A percentile compares a stretch with the other conserved stretches of the same genome.
phyloP scores from a whole-genome alignment of 176 grass and related monocot genomes.

The Hyparrhenia diplandra region DNA sequence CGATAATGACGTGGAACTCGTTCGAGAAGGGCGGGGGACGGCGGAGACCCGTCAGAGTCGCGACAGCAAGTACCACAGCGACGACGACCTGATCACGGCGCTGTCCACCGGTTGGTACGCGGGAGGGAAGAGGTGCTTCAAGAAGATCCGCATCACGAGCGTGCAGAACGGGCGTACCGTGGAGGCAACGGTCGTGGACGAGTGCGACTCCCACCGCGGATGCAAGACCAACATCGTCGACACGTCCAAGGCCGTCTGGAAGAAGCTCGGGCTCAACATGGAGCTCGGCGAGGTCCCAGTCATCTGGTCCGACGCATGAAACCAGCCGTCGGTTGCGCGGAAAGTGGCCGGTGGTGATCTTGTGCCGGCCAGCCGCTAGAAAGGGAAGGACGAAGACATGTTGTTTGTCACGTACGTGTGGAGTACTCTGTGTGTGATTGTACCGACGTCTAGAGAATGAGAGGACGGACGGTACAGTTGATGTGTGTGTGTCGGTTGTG shows the following conservation, averaged over 20 bases:
- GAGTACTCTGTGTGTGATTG: too few species aligned
- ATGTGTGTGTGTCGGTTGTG: background rate
- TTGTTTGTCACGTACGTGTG: too few species aligned
- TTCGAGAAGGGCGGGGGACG: background rate
- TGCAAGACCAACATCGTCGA: constrained; percentile 35
- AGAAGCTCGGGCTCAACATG: constrained; percentile 20
- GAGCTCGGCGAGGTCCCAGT: background rate
- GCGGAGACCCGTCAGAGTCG: constrained; percentile 8
- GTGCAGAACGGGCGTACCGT: background rate
- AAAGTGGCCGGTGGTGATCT: too few species aligned
- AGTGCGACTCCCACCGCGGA: constrained; percentile 18
- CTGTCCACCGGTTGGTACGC: constrained; percentile 38
- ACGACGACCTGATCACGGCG: constrained; percentile 18
- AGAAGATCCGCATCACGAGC: constrained; percentile 23
- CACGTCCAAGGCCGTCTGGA: constrained; percentile 29
- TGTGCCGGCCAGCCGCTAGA: background rate
- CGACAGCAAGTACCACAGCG: constrained; percentile 13
- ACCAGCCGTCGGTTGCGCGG: background rate
- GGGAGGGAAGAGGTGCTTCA: constrained; percentile 2
- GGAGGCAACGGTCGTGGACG: constrained; percentile 21
- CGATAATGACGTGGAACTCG: constrained; percentile 24
- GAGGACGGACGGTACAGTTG: background rate
- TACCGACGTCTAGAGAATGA: too few species aligned
- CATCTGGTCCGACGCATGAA: constrained; percentile 29
- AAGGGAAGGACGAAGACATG: background rate